Evolutionary conservation across 1,284 basidiomycete species (phyloP), one percentile per base, ranked within the genome.

Genomic region (Gymnopus androsaceus): DNA sequence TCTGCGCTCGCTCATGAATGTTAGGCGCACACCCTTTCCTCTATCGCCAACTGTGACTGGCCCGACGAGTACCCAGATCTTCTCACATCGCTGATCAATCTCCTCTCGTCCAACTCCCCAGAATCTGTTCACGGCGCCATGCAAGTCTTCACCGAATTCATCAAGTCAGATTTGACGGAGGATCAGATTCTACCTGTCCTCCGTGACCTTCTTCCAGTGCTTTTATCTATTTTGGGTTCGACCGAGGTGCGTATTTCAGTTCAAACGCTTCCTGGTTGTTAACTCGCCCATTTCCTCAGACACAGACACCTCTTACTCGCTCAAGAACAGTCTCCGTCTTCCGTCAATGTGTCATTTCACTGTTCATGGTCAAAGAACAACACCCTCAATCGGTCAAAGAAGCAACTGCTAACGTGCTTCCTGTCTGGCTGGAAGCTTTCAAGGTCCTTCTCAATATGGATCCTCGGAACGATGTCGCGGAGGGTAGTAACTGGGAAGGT

Each of bases 301-400:
- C 82, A 51, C 89, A 95, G 68, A 83, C 87, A 1, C 78, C 89
- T 0, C 72, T 87, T 3, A 96, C 94, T 1, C 85, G 95, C 36
- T 85, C 95, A 0, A 84, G 92, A 44, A 88, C 93, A 1, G 78
- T 99, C 11, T 83, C 88, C 11, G 93, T 98, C 34, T 98, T 98
- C 75, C 81, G 90, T 28, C 93, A 98, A 75, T 94, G 94, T 66
- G 80, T 98, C 12, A 84, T 87, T 53, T 90, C 94, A 8, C 77
- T 98, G 17, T 94, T 88, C 72, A 98, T 95, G 87, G 93, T 98
- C 57, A 94, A 94, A 68, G 94, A 95, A 41, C 88, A 92, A 63
- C 90, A 95, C 64, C 92, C 94, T 0, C 84, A 90, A 48, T 84
- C 91, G 0, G 91, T 93, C 42, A 90, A 92, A 65, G 87, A 92